These are phyloP conservation scores for Claviceps africana DNA, from an alignment of 2,329 filamentous ascomycete species.

Conservation along the genomic window DNA sequence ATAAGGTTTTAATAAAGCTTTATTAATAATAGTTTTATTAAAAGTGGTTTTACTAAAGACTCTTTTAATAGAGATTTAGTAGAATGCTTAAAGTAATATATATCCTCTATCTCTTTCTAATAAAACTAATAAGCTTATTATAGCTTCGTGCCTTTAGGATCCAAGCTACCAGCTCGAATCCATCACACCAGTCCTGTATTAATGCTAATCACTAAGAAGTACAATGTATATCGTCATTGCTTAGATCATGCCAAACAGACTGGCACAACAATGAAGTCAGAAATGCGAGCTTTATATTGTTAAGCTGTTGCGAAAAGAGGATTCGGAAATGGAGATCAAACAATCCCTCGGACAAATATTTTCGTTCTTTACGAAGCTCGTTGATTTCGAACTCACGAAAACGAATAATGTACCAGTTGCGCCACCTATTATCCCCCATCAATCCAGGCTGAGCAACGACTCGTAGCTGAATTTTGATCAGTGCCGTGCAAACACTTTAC, in stretches of 20 bases:
- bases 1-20: too few species aligned
- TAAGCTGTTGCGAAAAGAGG: background rate
- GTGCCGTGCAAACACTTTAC: background rate
- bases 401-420: background rate
- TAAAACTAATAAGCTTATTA: too few species aligned
- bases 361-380: background rate
- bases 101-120: too few species aligned
- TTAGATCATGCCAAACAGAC: constrained; percentile 42
- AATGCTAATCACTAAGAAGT: constrained; percentile 61
- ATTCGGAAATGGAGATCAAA: background rate
- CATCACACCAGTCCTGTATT: constrained; percentile 20
- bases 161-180: too few species aligned
- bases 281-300: background rate
- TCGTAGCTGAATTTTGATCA: background rate
- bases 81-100: too few species aligned
- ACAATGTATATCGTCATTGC: constrained; percentile 71
- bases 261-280: constrained; percentile 10
- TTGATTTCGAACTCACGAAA: background rate
- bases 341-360: background rate
- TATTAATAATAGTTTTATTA: too few species aligned
- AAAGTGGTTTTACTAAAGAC: too few species aligned
- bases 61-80: too few species aligned
- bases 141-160: too few species aligned
- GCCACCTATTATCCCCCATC: background rate
- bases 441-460: background rate